These are phyloP conservation scores for Fusarium metavorans DNA, from an alignment of 2,329 filamentous ascomycete genomes.

Conservation along the genomic window DNA sequence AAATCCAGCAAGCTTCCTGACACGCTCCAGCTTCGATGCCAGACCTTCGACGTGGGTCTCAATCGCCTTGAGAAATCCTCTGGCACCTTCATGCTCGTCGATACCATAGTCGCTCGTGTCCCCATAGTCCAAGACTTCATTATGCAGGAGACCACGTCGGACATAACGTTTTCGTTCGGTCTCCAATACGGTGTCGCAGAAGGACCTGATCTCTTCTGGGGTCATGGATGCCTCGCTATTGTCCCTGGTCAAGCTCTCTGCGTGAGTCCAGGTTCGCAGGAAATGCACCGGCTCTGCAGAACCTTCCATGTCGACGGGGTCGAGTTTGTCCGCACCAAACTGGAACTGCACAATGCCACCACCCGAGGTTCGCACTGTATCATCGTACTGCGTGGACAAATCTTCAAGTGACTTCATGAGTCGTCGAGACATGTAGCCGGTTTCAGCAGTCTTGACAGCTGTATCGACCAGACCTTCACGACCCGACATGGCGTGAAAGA, in stretches of 20 bases:
- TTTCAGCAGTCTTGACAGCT: conserved; percentile 98
- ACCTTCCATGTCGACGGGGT: conserved; percentile 98
- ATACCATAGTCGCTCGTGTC: conserved; percentile 77
- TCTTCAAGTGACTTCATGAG: conserved; percentile 99
- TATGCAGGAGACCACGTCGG: conserved; percentile 70
- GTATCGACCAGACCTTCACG: conserved; percentile 99
- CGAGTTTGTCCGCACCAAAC: conserved; percentile 94
- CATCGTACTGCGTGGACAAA: conserved; percentile 91
- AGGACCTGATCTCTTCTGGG: conserved; percentile 77
- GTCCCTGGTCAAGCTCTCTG: conserved; percentile 80
- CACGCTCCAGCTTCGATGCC: conserved; percentile 70
- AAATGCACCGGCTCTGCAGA: conserved; percentile 93
- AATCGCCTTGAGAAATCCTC: conserved; percentile 85
- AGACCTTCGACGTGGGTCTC: conserved; percentile 75
- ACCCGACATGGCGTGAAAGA: conserved; percentile 98
- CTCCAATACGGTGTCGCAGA: conserved; percentile 77
- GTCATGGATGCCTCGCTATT: conserved; percentile 80
- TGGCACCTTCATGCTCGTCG: conserved; percentile 84
- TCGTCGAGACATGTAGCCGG: conserved; percentile 97
- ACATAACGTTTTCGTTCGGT: conserved; percentile 74
- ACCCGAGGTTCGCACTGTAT: conserved; percentile 92
- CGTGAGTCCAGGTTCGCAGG: conserved; percentile 88
- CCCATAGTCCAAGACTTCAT: conserved; percentile 74
- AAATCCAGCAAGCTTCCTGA: conserved; percentile 64
- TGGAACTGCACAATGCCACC: conserved; percentile 95